Conservation (phyloP, 495 filamentous ascomycete genomes). For the Penicillium alfredii region DNA sequence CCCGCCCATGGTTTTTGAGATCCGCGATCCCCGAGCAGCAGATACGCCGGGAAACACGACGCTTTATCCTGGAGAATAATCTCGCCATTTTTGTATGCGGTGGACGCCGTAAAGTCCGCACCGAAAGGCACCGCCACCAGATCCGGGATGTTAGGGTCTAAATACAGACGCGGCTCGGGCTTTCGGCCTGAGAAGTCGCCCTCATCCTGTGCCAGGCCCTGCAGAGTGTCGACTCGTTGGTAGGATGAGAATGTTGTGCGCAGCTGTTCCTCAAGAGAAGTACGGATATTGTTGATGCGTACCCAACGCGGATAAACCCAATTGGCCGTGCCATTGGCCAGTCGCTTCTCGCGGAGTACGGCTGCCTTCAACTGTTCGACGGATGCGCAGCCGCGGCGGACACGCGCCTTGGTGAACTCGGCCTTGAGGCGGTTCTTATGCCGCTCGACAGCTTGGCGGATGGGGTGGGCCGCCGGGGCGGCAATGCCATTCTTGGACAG, state of each 20-base stretch:
- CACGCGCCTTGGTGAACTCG: constrained; percentile 72
- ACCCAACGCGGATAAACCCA: constrained; percentile 75
- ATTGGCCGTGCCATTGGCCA: constrained; percentile 12
- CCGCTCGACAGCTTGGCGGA: constrained; percentile 64
- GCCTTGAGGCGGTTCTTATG: constrained; percentile 77
- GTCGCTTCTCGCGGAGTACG: constrained; percentile 40
- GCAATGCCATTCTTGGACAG: constrained; percentile 75
- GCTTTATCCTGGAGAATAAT: constrained; percentile 96
- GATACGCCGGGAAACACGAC: constrained; percentile 87
- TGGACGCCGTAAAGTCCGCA: constrained; percentile 58
- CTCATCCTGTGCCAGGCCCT: constrained; percentile 25
- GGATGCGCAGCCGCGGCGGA: constrained; percentile 62
- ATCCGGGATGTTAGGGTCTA: constrained; percentile 76
- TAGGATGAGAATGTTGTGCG: constrained; percentile 60
- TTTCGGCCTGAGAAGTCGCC: constrained; percentile 22
- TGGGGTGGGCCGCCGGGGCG: constrained; percentile 66
- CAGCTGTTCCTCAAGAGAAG: constrained; percentile 61
- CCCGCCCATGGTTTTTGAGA: constrained; percentile 40
- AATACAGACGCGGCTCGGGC: constrained; percentile 36
- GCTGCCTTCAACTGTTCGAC: constrained; percentile 55
- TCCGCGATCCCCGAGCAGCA: constrained; percentile 52
- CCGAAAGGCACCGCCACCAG: constrained; percentile 69
- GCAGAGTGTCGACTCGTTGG: constrained; percentile 42
- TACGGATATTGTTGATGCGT: constrained; percentile 74
- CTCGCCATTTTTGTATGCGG: constrained; percentile 66